Conservation (phyloP, 2,329 filamentous ascomycete species). For the Tolypocladium cylindrosporum region DNA sequence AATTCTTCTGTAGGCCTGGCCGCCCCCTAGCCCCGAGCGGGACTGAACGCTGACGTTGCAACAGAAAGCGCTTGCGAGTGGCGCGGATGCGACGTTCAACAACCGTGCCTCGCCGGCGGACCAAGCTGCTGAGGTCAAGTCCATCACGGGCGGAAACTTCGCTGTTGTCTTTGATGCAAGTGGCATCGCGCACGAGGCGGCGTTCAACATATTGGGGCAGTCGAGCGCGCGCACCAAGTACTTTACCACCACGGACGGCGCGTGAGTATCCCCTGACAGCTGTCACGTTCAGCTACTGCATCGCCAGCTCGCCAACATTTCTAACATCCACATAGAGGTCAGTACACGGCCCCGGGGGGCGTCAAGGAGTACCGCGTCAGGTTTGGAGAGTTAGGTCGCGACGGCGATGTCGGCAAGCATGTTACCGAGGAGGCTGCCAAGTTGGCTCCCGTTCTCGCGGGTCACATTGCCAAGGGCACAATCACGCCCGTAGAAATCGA, state of each 20-base stretch:
- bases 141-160: conserved; percentile 22
- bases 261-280: conserved; percentile 12
- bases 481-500: conserved; percentile 14
- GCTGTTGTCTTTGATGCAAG: conserved; percentile 22
- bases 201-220: conserved; percentile 17
- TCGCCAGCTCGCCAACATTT: neutral
- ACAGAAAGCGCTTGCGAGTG: conserved; percentile 16
- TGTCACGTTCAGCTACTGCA: neutral
- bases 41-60: neutral
- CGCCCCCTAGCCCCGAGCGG: neutral
- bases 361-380: conserved; percentile 14
- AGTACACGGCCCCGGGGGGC: conserved; percentile 13
- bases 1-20: conserved; percentile 12
- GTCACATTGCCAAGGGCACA: conserved; percentile 11
- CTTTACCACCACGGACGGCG: conserved; percentile 22
- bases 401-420: conserved; percentile 6
- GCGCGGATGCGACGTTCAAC: conserved; percentile 22
- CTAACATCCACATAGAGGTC: neutral
- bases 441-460: conserved; percentile 12
- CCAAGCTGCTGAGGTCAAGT: conserved; percentile 19
- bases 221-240: conserved; percentile 16
- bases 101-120: conserved; percentile 15
- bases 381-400: conserved; percentile 14
- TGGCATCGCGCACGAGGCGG: conserved; percentile 15
- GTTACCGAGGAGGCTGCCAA: conserved; percentile 7